Evolutionary conservation across 2,329 filamentous ascomycete species (phyloP).

Genomic region (Myrmaecium sp.): DNA sequence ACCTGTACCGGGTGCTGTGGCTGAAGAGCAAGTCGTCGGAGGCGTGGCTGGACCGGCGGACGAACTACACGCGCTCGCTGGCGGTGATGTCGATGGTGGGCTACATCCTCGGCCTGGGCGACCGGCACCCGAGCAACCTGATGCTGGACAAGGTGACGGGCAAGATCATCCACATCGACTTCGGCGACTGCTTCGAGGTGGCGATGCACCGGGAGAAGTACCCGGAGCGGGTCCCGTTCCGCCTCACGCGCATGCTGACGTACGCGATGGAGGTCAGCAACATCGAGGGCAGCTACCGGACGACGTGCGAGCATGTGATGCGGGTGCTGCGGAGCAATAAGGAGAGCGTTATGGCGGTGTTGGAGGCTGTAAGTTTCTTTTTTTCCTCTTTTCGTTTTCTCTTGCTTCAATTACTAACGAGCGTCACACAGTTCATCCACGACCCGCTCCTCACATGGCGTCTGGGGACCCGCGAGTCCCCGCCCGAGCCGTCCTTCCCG

Average conservation of each 20-base stretch:
- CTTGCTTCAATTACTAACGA: conserved; percentile 9
- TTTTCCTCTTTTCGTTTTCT: neutral
- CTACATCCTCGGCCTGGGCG: conserved; percentile 91
- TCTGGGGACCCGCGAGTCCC: conserved; percentile 47
- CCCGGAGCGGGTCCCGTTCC: conserved; percentile 92
- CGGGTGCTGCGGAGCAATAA: conserved; percentile 91
- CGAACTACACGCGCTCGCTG: conserved; percentile 95
- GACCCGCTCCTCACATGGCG: conserved; percentile 98
- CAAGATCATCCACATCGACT: conserved; percentile 97
- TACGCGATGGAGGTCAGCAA: conserved; percentile 99
- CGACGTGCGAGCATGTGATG: conserved; percentile 98
- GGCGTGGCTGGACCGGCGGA: conserved; percentile 89
- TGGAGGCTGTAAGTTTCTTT: conserved; percentile 70
- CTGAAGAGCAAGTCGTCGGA: conserved; percentile 97
- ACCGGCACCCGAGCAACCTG: conserved; percentile 92
- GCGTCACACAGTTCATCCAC: conserved; percentile 65
- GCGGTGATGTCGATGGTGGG: conserved; percentile 99
- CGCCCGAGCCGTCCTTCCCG: conserved; percentile 40
- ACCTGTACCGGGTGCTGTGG: conserved; percentile 95
- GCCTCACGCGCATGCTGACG: conserved; percentile 93
- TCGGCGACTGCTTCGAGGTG: conserved; percentile 98
- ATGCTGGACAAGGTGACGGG: conserved; percentile 94
- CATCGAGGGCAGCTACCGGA: conserved; percentile 95
- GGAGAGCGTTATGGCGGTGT: conserved; percentile 92
- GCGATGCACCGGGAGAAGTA: conserved; percentile 99